phyloP scores from a whole-genome alignment of 768 basidiomycete genomes.

The Naematelia aurantialba region DNA sequence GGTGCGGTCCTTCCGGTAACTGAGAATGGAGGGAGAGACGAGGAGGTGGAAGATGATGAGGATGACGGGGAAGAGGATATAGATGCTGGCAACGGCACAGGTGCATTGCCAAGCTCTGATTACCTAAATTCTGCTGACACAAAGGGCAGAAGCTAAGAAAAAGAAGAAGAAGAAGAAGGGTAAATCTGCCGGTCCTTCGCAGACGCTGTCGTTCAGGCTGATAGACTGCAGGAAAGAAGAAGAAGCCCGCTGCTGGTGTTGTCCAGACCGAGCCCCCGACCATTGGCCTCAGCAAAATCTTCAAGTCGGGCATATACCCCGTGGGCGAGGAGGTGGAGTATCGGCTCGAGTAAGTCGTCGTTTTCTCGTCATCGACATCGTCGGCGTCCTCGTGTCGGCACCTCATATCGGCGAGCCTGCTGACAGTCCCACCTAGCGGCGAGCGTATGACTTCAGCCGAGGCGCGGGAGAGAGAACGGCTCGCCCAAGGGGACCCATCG shows the following conservation, averaged over 20 bases:
- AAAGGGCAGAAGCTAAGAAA: conserved; percentile 62
- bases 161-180: conserved; percentile 80
- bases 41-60: conserved; percentile 18
- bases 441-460: conserved; percentile 84
- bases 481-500: conserved; percentile 73
- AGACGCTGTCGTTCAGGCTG: neutral
- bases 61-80: conserved; percentile 1
- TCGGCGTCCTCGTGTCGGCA: too few species aligned
- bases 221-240: conserved; percentile 55
- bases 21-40: conserved; percentile 23
- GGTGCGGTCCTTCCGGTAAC: neutral
- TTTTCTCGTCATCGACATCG: too few species aligned
- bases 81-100: neutral
- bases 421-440: conserved; percentile 62
- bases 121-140: neutral
- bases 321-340: conserved; percentile 90
- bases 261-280: conserved; percentile 86
- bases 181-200: neutral
- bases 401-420: too few species aligned
- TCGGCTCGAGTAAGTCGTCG: conserved; percentile 72
- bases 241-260: conserved; percentile 55
- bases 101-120: too few species aligned
- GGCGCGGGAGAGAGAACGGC: conserved; percentile 73
- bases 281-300: conserved; percentile 81
- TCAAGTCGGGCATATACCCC: conserved; percentile 78